Evolutionary conservation across 2,329 filamentous ascomycete species (phyloP).

Genomic region (Diaporthe sp.): DNA sequence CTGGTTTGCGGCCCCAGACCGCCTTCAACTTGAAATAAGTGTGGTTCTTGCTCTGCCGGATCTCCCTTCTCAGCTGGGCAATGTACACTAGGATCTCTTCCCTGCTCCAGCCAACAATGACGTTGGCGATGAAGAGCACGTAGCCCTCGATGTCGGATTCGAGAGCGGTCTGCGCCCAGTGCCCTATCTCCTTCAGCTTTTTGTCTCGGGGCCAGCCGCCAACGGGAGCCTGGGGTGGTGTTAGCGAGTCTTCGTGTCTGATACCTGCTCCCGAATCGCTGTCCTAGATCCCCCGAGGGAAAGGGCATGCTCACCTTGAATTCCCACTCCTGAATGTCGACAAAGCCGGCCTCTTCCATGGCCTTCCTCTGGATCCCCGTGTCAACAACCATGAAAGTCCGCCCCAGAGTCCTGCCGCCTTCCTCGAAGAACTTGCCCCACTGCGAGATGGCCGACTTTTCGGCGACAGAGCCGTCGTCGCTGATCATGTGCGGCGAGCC

Average conservation of each 20-base stretch:
- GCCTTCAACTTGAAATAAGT: conserved; percentile 48
- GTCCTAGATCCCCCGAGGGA: neutral
- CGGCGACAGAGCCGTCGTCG: conserved; percentile 46
- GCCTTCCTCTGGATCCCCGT: conserved; percentile 64
- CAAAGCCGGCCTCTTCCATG: conserved; percentile 69
- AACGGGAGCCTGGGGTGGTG: conserved; percentile 43
- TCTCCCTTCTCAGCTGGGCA: conserved; percentile 51
- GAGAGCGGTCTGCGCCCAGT: conserved; percentile 35
- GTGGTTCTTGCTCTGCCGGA: conserved; percentile 48
- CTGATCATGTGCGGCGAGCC: conserved; percentile 40
- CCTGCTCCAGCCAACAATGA: conserved; percentile 53
- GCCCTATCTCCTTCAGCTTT: conserved; percentile 47
- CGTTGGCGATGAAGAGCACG: conserved; percentile 51
- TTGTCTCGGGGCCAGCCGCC: conserved; percentile 49
- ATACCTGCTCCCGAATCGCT: neutral
- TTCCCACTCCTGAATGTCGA: conserved; percentile 66
- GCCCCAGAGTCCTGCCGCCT: conserved; percentile 59
- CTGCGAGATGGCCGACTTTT: conserved; percentile 43
- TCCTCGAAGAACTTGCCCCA: conserved; percentile 50
- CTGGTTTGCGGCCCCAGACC: conserved; percentile 49
- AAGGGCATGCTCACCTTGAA: conserved; percentile 57
- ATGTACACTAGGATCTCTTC: conserved; percentile 53
- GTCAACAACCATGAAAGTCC: conserved; percentile 64
- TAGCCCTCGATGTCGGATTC: conserved; percentile 40
- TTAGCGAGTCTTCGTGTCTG: neutral